phyloP scores from a whole-genome alignment of 2,329 filamentous ascomycete genomes.

The Sarocladium brachiariae region DNA sequence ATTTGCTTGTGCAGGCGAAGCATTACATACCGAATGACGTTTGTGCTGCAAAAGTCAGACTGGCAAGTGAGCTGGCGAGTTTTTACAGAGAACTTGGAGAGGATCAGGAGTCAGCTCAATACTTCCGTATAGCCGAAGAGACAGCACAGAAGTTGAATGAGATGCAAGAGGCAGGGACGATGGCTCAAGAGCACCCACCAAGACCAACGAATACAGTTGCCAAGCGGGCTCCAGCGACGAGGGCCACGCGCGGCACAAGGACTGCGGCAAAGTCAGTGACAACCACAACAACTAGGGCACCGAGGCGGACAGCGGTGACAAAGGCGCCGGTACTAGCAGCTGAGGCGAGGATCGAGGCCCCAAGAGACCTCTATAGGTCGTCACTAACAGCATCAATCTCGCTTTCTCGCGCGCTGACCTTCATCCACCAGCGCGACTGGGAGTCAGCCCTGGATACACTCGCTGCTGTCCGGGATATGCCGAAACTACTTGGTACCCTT shows the following conservation, averaged over 20 bases:
- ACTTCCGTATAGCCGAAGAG: slow-evolving; percentile 43
- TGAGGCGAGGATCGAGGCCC: slow-evolving; percentile 9
- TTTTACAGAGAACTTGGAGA: slow-evolving; percentile 46
- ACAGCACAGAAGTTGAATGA: slow-evolving; percentile 31
- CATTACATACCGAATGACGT: slow-evolving; percentile 39
- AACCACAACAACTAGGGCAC: slow-evolving; percentile 11
- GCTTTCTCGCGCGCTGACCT: slow-evolving; percentile 33
- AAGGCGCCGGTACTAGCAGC: slow-evolving; percentile 17
- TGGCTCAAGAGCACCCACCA: not conserved
- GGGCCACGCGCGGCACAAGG: slow-evolving; percentile 16
- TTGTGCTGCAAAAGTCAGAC: slow-evolving; percentile 28
- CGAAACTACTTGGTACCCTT: slow-evolving; percentile 32
- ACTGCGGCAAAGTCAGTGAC: slow-evolving; percentile 11
- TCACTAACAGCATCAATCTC: slow-evolving; percentile 29
- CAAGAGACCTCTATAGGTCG: slow-evolving; percentile 28
- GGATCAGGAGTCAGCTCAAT: slow-evolving; percentile 32
- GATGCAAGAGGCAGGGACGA: not conserved
- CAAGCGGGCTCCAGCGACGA: slow-evolving; percentile 15
- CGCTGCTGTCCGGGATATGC: slow-evolving; percentile 38
- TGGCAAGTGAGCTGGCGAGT: slow-evolving; percentile 50
- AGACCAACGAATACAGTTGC: slow-evolving; percentile 6
- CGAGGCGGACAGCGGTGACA: slow-evolving; percentile 12
- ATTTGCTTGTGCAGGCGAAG: slow-evolving; percentile 47
- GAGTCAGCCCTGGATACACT: slow-evolving; percentile 50
- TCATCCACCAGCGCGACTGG: slow-evolving; percentile 48